Base-by-base conservation (phyloP, 2,329 filamentous ascomycete genomes). In the Ophiocordyceps camponoti-rufipedis region DNA sequence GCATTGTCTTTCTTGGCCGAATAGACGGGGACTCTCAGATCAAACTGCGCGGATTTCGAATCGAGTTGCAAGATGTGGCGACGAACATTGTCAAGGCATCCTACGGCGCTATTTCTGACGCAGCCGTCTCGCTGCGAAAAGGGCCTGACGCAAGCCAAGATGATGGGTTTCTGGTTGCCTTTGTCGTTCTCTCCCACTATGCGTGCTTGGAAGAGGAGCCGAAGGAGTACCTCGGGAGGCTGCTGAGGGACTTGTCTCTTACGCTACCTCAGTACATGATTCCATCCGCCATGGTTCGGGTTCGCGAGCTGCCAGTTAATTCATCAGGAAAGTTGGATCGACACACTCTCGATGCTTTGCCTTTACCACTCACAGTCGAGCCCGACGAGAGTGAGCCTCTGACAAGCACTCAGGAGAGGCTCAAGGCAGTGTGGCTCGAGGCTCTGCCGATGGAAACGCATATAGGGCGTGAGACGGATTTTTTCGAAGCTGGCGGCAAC, bases 401-500 rank as follows among this genome's bases (percentile, higher is more conserved):
- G 10, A 40, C 54, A 42, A 45, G 50, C 7, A 50, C 47, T 1
- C 46, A 53, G 5, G 41, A 53, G 6, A 47, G 55, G 2, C 40
- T 50, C n/a, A 31, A n/a, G 10, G 12, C 11, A 2, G 28, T 52
- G 1, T 51, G 49, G 51, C 41, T 40, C 9, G 43, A 48, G 16
- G 38, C 46, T 9, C 29, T 49, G 43, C 45, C 43, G 19, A 45
- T 16, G 28, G 40, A 28, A 41, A 43, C 14, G 23, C 45, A 44
- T 2, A 50, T 56, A 8, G 38, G 47, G 0, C 13, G 46, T 0
- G 33, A 50, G 3, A 54, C 63, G 4, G 58, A 65, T 50, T 69
- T 71, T 52, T 69, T 68, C 52, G 47, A 48, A 0, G 49, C 61
- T 2, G 66, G 66, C 2, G 67, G 66, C 5, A 67, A 58, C 47